Percentiles rank a stretch among this genome's conserved stretches.
phyloP scores from a whole-genome alignment of 2,329 filamentous ascomycete genomes.

The Exutisphaerella laricina region DNA sequence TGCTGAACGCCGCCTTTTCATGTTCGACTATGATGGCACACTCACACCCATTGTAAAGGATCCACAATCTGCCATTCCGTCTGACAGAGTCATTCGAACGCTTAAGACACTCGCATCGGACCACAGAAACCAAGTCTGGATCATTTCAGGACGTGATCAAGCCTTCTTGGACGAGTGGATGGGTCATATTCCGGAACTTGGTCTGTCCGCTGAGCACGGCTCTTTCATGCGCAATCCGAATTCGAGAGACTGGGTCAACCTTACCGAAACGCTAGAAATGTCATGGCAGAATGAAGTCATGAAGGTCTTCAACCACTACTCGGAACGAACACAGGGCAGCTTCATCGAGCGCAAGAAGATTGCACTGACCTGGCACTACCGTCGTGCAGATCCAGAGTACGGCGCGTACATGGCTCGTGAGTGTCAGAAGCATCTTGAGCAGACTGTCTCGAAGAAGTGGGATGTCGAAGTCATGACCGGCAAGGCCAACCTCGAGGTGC shows the following conservation, averaged over 20 bases:
- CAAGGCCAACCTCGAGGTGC: conserved; percentile 93
- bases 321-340: conserved; percentile 80
- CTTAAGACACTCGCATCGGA: conserved; percentile 75
- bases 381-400: conserved; percentile 79
- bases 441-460: conserved; percentile 69
- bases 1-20: conserved; percentile 77
- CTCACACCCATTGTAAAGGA: conserved; percentile 93
- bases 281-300: conserved; percentile 84
- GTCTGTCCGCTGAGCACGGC: conserved; percentile 95
- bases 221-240: conserved; percentile 86
- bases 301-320: conserved; percentile 80
- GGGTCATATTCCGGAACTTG: conserved; percentile 81
- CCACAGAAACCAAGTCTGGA: conserved; percentile 86
- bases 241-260: conserved; percentile 74
- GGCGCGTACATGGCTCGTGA: conserved; percentile 71
- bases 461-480: conserved; percentile 96
- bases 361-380: conserved; percentile 95
- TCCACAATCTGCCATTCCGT: conserved; percentile 81
- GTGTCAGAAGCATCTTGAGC: conserved; percentile 75
- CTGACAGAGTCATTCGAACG: conserved; percentile 72
- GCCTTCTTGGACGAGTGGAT: conserved; percentile 85
- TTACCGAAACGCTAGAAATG: conserved; percentile 84
- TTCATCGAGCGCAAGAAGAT: conserved; percentile 94
- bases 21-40: conserved; percentile 99
- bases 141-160: conserved; percentile 92